Percentiles rank a stretch among this genome's conserved stretches.
Evolutionary conservation across 495 filamentous ascomycete genomes (phyloP).

Genomic region (Pyronema omphalodes): DNA sequence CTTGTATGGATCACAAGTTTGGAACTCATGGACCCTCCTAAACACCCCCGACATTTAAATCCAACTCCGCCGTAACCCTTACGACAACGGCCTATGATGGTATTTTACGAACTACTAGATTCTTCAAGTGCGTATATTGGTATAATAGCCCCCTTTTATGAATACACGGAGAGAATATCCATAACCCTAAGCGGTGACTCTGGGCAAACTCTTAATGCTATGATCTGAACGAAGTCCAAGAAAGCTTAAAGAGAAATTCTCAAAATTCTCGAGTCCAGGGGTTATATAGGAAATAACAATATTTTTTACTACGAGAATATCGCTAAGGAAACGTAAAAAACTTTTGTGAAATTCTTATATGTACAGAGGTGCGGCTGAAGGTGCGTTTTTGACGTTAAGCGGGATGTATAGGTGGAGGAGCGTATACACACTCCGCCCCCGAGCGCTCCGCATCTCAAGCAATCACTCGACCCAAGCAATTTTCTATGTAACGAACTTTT

Average conservation of each 20-base stretch:
- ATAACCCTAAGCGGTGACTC: slow-evolving; percentile 60
- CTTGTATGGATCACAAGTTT: slow-evolving; percentile 65
- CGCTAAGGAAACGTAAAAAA: no score
- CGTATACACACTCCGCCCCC: no score
- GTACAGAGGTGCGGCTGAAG: no score
- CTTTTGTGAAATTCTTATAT: no score
- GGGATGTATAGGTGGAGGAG: no score
- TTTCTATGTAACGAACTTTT: no score
- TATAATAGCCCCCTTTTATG: slow-evolving; percentile 56
- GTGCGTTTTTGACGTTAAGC: no score
- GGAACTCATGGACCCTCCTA: slow-evolving; percentile 66
- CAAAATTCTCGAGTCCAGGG: slow-evolving; percentile 25
- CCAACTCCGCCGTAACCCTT: slow-evolving; percentile 35
- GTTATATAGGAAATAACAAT: no score
- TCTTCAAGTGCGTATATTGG: slow-evolving; percentile 67
- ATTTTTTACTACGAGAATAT: no score
- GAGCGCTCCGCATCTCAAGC: no score
- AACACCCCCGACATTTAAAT: slow-evolving; percentile 49
- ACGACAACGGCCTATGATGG: slow-evolving; percentile 46
- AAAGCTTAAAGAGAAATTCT: not conserved
- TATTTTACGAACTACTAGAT: slow-evolving; percentile 80
- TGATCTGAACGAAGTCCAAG: slow-evolving; percentile 8
- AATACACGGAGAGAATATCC: slow-evolving; percentile 26
- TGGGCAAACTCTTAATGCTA: slow-evolving; percentile 48
- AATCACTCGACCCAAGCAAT: no score